These are phyloP conservation scores for Plantago coronopus DNA, from an alignment of 305 asterid species.

Conservation along the genomic window DNA sequence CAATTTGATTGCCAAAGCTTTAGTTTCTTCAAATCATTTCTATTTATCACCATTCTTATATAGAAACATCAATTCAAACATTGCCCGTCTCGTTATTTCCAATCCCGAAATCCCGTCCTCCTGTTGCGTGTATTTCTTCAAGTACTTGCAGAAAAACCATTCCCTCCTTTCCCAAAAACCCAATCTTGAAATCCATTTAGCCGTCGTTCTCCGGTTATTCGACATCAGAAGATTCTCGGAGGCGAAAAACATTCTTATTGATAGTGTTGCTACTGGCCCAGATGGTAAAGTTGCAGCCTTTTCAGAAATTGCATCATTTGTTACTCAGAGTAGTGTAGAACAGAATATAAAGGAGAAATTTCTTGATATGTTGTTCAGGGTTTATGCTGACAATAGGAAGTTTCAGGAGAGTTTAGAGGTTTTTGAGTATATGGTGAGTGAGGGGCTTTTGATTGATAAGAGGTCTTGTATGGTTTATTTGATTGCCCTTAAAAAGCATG, in stretches of 20 bases:
- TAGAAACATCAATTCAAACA: constrained; percentile 39
- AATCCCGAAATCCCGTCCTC: constrained; percentile 47
- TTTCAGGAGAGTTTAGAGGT: constrained; percentile 57
- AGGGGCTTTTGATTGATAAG: constrained; percentile 53
- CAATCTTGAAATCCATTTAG: constrained; percentile 48
- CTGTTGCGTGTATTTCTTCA: constrained; percentile 53
- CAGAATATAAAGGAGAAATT: constrained; percentile 35
- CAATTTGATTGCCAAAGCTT: constrained; percentile 44
- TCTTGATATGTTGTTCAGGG: constrained; percentile 72
- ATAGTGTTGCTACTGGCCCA: constrained; percentile 36
- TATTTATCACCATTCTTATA: constrained; percentile 32
- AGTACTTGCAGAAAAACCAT: constrained; percentile 32
- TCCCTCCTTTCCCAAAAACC: constrained; percentile 33
- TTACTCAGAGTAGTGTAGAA: constrained; percentile 30
- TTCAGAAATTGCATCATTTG: constrained; percentile 39
- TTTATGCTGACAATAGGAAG: constrained; percentile 51
- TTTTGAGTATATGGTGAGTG: constrained; percentile 54
- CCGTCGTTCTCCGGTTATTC: constrained; percentile 47
- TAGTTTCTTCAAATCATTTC: constrained; percentile 31
- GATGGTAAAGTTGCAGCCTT: constrained; percentile 37
- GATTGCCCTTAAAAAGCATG: constrained; percentile 45
- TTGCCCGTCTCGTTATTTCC: constrained; percentile 48
- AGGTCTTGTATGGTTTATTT: constrained; percentile 74
- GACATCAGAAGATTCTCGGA: constrained; percentile 43
- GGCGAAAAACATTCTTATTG: constrained; percentile 52